Evolutionary conservation across 2,329 filamentous ascomycete genomes (phyloP).

Genomic region (Cladosporium sp.): DNA sequence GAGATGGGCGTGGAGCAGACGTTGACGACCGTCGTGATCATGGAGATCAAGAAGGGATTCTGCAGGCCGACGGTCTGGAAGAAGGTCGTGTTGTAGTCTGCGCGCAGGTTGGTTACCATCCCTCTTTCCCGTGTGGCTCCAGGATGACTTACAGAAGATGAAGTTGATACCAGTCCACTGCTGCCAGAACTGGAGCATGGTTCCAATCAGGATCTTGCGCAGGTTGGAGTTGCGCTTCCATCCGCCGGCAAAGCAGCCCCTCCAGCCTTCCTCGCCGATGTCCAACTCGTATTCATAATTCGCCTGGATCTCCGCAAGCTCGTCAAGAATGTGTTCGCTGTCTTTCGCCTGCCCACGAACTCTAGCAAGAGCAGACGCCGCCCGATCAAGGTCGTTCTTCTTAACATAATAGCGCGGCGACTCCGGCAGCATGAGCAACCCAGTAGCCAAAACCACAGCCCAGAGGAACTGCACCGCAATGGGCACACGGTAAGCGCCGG

Average conservation of each 20-base stretch:
- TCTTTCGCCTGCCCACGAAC: constrained; percentile 69
- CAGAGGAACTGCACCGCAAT: constrained; percentile 75
- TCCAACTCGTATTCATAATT: constrained; percentile 79
- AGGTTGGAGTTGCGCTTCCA: constrained; percentile 47
- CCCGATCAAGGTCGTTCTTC: constrained; percentile 61
- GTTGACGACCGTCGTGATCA: constrained; percentile 86
- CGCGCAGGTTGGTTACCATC: neutral
- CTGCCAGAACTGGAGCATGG: constrained; percentile 44
- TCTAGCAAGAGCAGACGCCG: constrained; percentile 57
- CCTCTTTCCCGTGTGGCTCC: neutral
- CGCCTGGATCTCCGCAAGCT: constrained; percentile 80
- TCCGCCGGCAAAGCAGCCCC: constrained; percentile 53
- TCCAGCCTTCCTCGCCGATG: constrained; percentile 49
- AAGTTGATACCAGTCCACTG: constrained; percentile 84
- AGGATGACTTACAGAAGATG: constrained; percentile 50
- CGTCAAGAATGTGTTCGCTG: constrained; percentile 68
- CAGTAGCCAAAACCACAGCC: constrained; percentile 66
- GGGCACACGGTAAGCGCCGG: constrained; percentile 70
- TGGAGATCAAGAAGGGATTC: constrained; percentile 75
- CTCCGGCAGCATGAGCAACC: constrained; percentile 72
- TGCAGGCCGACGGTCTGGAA: constrained; percentile 69
- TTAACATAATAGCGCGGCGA: constrained; percentile 82
- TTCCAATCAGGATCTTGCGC: constrained; percentile 43
- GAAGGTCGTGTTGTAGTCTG: constrained; percentile 64
- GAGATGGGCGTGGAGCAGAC: constrained; percentile 78